Base-by-base conservation (phyloP, 2,329 filamentous ascomycete genomes). In the Seiridium cupressi region DNA sequence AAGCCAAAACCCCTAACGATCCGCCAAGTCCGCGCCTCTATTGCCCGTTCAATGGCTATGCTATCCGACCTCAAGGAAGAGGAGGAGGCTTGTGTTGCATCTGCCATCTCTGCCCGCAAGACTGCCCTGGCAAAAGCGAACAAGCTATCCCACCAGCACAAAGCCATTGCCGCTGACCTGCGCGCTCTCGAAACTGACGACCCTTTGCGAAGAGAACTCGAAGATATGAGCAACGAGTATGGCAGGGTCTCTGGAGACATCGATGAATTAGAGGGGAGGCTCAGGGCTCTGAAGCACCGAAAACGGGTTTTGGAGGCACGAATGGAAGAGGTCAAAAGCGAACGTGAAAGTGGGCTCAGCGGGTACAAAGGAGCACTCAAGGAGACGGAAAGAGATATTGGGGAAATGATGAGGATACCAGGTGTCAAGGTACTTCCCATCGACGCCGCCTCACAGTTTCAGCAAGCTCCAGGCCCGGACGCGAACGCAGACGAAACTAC, bases 291-390 rank as follows among this genome's bases (percentile, higher is more conserved):
- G 74, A 85, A 85, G 66, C 82, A 80, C 51, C 79, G 84, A 35
- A 85, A 87, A 64, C 77, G 81, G n/a, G 82, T 81, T 69, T 73
- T 93, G 0, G 75, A 83, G 62, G 80, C 81, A 3, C 81, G 85
- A 67, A 84, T 91, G 51, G 79, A 84, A 5, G 85, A 89, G 59
- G 81, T 86, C 1, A 81, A 82, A 63, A 92, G 88, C 65, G 81
- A 82, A 58, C 79, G 88, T 44, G 89, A 92, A 70, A 87, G 89
- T 2, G 86, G 86, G n/a, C 72, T 92, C 11, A 90, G 88, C 59
- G 88, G 89, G 0, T 93, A 92, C 70, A 84, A 82, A 26, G 84
- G 87, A 1, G 88, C 89, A 3, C 74, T 92, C 42, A 83, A 79
- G 59, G 84, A 91, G 58, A 81, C 91, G 5, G 88, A 93, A 62